Percentiles rank a stretch among this genome's conserved stretches.
Conservation (phyloP, 2,329 filamentous ascomycete species). For the Sporothrix sp. region DNA sequence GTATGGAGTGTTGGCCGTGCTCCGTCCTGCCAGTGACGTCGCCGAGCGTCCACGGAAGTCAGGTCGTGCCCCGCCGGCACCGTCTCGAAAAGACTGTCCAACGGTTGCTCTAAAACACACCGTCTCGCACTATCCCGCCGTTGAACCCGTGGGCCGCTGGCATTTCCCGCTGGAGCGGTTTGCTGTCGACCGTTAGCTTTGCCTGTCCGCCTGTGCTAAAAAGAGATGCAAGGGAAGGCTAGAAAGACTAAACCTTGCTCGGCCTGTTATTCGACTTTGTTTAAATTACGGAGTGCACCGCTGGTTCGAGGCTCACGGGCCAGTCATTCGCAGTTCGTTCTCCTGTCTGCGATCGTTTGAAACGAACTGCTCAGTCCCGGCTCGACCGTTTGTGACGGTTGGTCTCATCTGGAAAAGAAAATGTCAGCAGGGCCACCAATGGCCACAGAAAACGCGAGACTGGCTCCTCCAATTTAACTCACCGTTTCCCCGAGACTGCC, state of each 20-base stretch:
- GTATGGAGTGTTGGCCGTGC: too few species aligned
- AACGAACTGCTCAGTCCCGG: not conserved
- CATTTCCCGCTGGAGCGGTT: slow-evolving; percentile 3
- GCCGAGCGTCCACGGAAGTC: too few species aligned
- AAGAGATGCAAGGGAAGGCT: not conserved
- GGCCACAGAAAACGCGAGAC: not conserved
- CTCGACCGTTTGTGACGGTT: too few species aligned
- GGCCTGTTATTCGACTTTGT: slow-evolving; percentile 1
- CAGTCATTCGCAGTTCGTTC: not conserved
- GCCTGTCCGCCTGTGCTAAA: not conserved
- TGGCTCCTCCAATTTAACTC: slow-evolving; percentile 5
- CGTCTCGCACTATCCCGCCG: slow-evolving; percentile 9
- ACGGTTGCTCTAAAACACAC: slow-evolving; percentile 8
- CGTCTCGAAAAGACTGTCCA: slow-evolving; percentile 3
- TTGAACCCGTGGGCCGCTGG: slow-evolving; percentile 5
- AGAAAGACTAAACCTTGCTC: not conserved
- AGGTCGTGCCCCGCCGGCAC: not conserved
- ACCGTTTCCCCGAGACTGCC: not conserved
- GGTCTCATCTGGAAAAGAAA: not conserved
- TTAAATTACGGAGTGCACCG: slow-evolving; percentile 3
- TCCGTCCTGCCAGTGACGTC: too few species aligned
- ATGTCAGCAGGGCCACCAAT: not conserved
- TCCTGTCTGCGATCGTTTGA: not conserved
- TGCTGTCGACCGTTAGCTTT: not conserved
- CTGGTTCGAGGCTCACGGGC: not conserved